These are phyloP conservation scores for Penicillium sp. DNA, from an alignment of 2,329 filamentous ascomycete species.

Conservation along the genomic window DNA sequence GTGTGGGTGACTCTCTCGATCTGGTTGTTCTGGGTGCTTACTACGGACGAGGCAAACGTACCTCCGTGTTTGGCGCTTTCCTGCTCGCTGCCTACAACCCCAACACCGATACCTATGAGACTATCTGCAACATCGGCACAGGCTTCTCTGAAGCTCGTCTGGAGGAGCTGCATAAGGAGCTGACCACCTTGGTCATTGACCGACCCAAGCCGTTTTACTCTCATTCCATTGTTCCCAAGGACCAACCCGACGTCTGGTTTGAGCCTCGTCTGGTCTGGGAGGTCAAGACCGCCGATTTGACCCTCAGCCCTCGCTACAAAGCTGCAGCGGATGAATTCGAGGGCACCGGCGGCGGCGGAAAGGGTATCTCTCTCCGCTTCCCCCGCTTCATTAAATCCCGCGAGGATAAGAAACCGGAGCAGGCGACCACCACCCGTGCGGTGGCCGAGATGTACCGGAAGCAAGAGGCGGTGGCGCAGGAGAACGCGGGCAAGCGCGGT, in stretches of 20 bases:
- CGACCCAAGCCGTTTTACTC: conserved; percentile 90
- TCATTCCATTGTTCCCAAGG: conserved; percentile 75
- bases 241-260: conserved; percentile 98
- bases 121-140: conserved; percentile 96
- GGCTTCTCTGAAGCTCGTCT: conserved; percentile 93
- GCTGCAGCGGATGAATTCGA: conserved; percentile 78
- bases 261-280: conserved; percentile 95
- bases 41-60: conserved; percentile 89
- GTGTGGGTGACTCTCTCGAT: conserved; percentile 91
- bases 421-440: conserved; percentile 76
- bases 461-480: conserved; percentile 85
- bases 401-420: conserved; percentile 92
- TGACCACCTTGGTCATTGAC: conserved; percentile 76
- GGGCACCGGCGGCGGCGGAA: conserved; percentile 61
- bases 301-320: conserved; percentile 85
- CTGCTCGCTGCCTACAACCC: conserved; percentile 90
- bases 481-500: conserved; percentile 74
- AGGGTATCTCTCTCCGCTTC: conserved; percentile 83
- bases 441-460: conserved; percentile 96
- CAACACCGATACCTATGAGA: conserved; percentile 75
- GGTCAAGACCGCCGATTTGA: conserved; percentile 93
- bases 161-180: conserved; percentile 72
- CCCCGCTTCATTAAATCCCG: conserved; percentile 85
- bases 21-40: conserved; percentile 94
- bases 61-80: conserved; percentile 92